phyloP scores from a whole-genome alignment of 192 early-diverging fungal genomes.

The Lobosporangium transversale region DNA sequence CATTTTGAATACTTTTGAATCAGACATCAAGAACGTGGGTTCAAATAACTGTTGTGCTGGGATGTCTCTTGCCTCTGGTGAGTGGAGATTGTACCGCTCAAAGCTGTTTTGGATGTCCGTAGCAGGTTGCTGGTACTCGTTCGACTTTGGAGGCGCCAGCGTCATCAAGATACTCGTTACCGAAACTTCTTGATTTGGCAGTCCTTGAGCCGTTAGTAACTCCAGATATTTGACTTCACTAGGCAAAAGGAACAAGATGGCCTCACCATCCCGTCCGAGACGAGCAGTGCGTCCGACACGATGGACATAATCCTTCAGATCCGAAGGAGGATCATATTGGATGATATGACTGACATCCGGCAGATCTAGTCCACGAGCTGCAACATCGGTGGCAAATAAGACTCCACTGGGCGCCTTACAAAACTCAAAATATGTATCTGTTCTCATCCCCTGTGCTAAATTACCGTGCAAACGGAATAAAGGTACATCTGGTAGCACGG shows the following conservation, averaged over 20 bases:
- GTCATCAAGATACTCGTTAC: conserved; percentile 70
- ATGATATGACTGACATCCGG: conserved; percentile 92
- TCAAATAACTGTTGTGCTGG: neutral
- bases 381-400: conserved; percentile 96
- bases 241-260: conserved; percentile 88
- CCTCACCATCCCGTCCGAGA: conserved; percentile 87
- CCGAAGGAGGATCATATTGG: conserved; percentile 97
- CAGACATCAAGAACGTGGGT: neutral
- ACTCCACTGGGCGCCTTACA: conserved; percentile 71
- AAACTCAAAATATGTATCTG: conserved; percentile 79
- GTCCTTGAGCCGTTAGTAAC: conserved; percentile 71
- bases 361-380: conserved; percentile 96
- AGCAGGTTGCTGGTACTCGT: conserved; percentile 60
- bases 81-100: conserved; percentile 77
- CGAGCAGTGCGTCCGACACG: conserved; percentile 97
- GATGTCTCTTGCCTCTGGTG: conserved; percentile 63
- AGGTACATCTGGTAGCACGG: conserved; percentile 72
- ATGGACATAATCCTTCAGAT: conserved; percentile 95
- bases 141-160: conserved; percentile 63
- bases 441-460: conserved; percentile 82
- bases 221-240: conserved; percentile 84
- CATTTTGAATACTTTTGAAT: neutral
- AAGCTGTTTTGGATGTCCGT: conserved; percentile 65
- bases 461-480: conserved; percentile 92
- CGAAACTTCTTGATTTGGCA: conserved; percentile 60